Base-by-base conservation (phyloP, 306 rosid genomes). In the Rosa chinensis region DNA sequence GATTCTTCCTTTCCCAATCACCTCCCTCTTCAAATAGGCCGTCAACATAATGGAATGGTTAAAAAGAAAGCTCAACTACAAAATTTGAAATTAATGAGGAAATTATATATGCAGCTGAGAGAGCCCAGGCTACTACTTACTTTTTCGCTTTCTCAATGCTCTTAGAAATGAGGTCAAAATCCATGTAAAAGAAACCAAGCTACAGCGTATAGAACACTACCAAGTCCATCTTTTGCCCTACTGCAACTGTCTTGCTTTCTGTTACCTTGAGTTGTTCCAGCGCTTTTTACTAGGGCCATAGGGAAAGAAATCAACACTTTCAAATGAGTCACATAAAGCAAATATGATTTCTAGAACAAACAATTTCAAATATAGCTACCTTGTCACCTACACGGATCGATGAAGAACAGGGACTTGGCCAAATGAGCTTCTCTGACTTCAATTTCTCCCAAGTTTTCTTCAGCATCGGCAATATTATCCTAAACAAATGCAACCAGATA, bases 21-120 rank as follows among this genome's bases (percentile, higher is more conserved):
- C 97, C 99, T 61, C 97, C 99, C 87, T 95, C 98, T 88, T 95
- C 99, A 87, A 95, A 95, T 91, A 95, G 91, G 85, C 98, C 93
- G 87, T 48, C 71, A 79, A 21, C 79, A 81, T 21, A 25, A 10
- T 66, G 73, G 62, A 86, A 81, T 76, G 17, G 77, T 81, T 92
- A 48, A 77, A 49, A 80, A 72, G 55, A 72, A 77, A 66, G 37
- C 58, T 16, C 49, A 72, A 28, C 64, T 23, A 55, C 77, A 75
- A 75, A 39, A 76, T 76, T 45, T 35, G 66, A 72, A 63, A 28
- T 28, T 28, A 28, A 76, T 11, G n/a, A 76, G 20, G 77, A 5
- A 80, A 74, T 18, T 35, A 5, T 72, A 32, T 63, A 28, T 9
- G 68, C 13, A 53, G 55, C 48, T 50, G n/a, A 43, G 6, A 76